Base-by-base conservation (phyloP, 2,329 filamentous ascomycete genomes). In the Canariomyces notabilis region DNA sequence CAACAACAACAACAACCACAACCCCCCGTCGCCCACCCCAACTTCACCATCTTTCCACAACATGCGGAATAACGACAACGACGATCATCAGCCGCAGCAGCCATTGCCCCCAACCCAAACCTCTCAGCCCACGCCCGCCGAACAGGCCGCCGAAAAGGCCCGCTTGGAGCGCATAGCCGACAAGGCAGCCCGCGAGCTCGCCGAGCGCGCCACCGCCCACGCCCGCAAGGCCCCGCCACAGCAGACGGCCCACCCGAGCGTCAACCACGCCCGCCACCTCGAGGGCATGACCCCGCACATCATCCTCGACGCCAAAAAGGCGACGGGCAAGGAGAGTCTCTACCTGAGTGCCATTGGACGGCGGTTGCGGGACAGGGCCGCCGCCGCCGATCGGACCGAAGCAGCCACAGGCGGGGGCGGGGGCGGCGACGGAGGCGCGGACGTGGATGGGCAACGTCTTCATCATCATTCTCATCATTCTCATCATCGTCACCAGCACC, bases 271-370 rank as follows among this genome's bases (percentile, higher is more conserved):
- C 12, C 63, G 71, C 14, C 79, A 84, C 60, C 71, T 83, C n/a
- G 68, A 71, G 7, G 70, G 72, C 35, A 67, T 82, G 20, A 65
- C 70, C 6, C 82, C 85, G 2, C 79, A 85, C 57, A 72, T 91
- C 45, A 86, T 95, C 49, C 72, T 87, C 18, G 83, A 87, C 49
- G 87, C 90, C 1, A 86, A 87, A 53, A 84, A 85, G 54, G 85
- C 89, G 1, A 87, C 83, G 1, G 83, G 86, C 12, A 74, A 84
- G 37, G 89, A 95, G 65, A 86, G 84, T 1, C 75, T 86, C 15
- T 95, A 83, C 59, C 68, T 84, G 11, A 73, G 73, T n/a, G 77
- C 79, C 32, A 80, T 83, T 45, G 75, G 69, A 6, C 68, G 67
- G 38, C 70, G 79, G 8, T 70, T 83, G 6, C 48, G 57, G 18